phyloP scores from a whole-genome alignment of 2,329 filamentous ascomycete species.

The Zalaria obscura region DNA sequence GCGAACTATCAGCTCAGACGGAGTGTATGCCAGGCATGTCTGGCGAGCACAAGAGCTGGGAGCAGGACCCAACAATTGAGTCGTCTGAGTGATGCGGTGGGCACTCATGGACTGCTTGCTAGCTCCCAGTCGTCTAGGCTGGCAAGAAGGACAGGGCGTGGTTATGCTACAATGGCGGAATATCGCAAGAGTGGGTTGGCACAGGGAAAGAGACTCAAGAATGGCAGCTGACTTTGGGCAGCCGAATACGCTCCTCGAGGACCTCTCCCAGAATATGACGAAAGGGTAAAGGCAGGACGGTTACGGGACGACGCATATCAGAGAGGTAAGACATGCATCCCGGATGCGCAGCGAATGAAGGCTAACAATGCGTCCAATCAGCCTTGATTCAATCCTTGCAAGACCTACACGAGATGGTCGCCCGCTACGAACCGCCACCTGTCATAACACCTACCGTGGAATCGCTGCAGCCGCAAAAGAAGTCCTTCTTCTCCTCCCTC shows the following conservation, averaged over 20 bases:
- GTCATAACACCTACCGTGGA: slow-evolving; percentile 69
- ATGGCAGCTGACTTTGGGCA: background rate
- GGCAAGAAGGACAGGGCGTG: background rate
- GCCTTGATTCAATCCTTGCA: slow-evolving; percentile 83
- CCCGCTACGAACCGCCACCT: slow-evolving; percentile 55
- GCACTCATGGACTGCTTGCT: background rate
- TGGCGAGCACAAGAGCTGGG: background rate
- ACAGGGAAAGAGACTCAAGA: background rate
- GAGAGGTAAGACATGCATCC: slow-evolving; percentile 43
- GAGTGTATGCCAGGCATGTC: background rate
- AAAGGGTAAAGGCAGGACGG: slow-evolving; percentile 57
- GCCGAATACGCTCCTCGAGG: slow-evolving; percentile 27
- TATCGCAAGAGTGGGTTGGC: slow-evolving; percentile 11
- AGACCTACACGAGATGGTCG: slow-evolving; percentile 72
- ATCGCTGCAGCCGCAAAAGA: slow-evolving; percentile 42
- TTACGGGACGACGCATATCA: slow-evolving; percentile 85
- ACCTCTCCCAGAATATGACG: slow-evolving; percentile 79
- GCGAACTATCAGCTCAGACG: background rate
- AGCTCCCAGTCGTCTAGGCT: background rate
- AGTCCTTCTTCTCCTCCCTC: slow-evolving; percentile 42
- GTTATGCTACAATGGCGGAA: slow-evolving; percentile 16
- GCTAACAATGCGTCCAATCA: slow-evolving; percentile 19
- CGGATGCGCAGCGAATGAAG: slow-evolving; percentile 2
- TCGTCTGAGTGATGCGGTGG: background rate
- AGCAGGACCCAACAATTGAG: background rate